Base-by-base conservation (phyloP, 2,329 filamentous ascomycete genomes). In the Cladorrhinum sp. region DNA sequence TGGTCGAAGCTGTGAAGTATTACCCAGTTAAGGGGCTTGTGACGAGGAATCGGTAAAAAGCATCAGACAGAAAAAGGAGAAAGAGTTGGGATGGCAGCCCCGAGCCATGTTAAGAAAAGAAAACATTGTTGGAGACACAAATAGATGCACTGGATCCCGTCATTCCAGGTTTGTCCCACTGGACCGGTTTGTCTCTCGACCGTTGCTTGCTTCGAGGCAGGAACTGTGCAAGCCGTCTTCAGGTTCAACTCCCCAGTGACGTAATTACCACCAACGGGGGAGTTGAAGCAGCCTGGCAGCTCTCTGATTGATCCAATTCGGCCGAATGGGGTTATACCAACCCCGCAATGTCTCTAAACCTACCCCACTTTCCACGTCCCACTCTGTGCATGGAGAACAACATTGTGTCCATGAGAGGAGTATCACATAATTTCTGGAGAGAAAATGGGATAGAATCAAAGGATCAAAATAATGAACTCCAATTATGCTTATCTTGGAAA, bases 101-200 rank as follows among this genome's bases (percentile, higher is more conserved):
- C 20, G 36, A 42, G n/a, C 20, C 20, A 48, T 10, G 4, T 18
- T 18, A 48, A 48, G 36, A 57, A 55, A 49, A 28, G 24, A 57
- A 46, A 49, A 16, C 55, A 48, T 42, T 48, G 48, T 21, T 28
- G 16, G 16, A 26, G 28, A 20, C n/a, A 18, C 28, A 24, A 24
- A 42, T n/a, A n/a, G 8, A 42, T 46, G 9, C n/a, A 49, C 48
- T 16, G n/a, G n/a, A n/a, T n/a, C n/a, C n/a, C n/a, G n/a, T n/a
- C n/a, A n/a, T n/a, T n/a, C n/a, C n/a, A n/a, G n/a, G 49, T 48
- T 49, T 59, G 50, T 50, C 26, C 28, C 23, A 53, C 49, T 36
- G 30, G 20, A 57, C 33, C 36, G 8, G 33, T 14, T 55, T 53
- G 50, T 42, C 46, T 59, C 9, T 21, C 21, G 26, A 49, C 30